Base-by-base conservation (phyloP, 306 rosid species). In the Rosa lucieae region DNA sequence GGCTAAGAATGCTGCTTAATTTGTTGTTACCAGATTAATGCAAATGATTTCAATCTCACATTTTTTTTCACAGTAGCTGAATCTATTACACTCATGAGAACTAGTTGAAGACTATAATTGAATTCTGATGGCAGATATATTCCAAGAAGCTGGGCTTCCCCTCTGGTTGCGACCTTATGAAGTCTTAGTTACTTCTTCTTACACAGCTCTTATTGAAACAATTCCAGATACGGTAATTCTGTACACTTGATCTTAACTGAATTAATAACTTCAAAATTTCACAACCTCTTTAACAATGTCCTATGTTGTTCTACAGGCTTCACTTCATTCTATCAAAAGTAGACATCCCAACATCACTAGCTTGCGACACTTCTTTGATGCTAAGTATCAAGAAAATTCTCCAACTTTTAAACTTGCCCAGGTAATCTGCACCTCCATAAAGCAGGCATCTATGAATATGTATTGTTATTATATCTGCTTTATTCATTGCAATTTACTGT, bases 121-220 rank as follows among this genome's bases (percentile, higher is more conserved):
- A 81, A 76, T 87, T 83, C 78, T 85, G 81, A 77, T 85, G 87
- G 85, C 87, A 96, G 99, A 93, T 85, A 96, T 96, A 83, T 96
- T 96, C 81, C 99, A 96, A 96, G 99, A 96, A 89, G 99, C 99
- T 86, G 99, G 99, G 80, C 96, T 96, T 74, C 98, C 99, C 59
- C 96, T 96, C 79, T 96, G 99, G 99, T 85, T 96, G 87, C 96
- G 98, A 72, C 98, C 98, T 47, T 96, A 96, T 81, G 99, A 96
- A 90, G 93, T 96, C 81, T 86, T 96, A 80, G 94, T 92, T 73
- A 93, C 99, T 73, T 96, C 99, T 83, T 90, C 99, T 11, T 96
- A 91, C 80, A 90, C 99, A 67, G 98, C 99, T 85, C 87, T 96
- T 40, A 96, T 96, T 59, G 99, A 96, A 91, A 96, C 99, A 78